Evolutionary conservation across 352 stramenopile genomes (phyloP).

Genomic region (Phytophthora lateralis): DNA sequence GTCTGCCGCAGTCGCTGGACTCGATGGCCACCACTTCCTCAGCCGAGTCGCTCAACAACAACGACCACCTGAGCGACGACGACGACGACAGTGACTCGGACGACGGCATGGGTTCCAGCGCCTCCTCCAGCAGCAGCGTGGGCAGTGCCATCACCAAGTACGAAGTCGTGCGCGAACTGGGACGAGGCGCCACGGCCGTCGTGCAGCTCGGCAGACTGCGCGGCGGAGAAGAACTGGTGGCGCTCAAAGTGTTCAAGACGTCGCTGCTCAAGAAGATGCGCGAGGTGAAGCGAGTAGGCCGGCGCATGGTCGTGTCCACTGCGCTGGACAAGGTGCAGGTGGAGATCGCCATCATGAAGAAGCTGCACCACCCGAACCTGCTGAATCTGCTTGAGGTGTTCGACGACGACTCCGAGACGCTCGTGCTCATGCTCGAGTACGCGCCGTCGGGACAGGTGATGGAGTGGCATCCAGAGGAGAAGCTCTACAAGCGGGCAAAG

Average conservation of each 20-base stretch:
- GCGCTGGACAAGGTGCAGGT: conserved; percentile 88
- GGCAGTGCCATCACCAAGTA: conserved; percentile 73
- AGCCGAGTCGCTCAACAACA: conserved; percentile 43
- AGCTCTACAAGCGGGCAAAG: conserved; percentile 53
- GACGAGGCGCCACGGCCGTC: conserved; percentile 76
- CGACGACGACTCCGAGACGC: conserved; percentile 81
- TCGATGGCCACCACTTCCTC: conserved; percentile 48
- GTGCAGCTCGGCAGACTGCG: conserved; percentile 81
- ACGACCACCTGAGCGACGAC: conserved; percentile 48
- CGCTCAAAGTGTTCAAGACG: conserved; percentile 88
- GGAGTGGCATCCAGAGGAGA: conserved; percentile 72
- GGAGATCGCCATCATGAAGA: conserved; percentile 92
- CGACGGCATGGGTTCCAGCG: conserved; percentile 22
- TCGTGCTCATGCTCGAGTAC: conserved; percentile 89
- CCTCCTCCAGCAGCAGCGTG: conserved; percentile 17
- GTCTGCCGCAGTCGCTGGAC: conserved; percentile 33
- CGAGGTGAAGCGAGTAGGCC: conserved; percentile 81
- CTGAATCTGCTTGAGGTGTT: conserved; percentile 85
- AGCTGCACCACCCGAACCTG: conserved; percentile 77
- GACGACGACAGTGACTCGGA: conserved; percentile 46
- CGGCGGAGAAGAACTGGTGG: conserved; percentile 60
- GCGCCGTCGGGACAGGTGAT: conserved; percentile 83
- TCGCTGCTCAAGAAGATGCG: conserved; percentile 88
- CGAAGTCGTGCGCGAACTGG: conserved; percentile 79
- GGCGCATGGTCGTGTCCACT: conserved; percentile 86